Evolutionary conservation across 352 stramenopile genomes (phyloP).

Genomic region (Pythium utonaiense): DNA sequence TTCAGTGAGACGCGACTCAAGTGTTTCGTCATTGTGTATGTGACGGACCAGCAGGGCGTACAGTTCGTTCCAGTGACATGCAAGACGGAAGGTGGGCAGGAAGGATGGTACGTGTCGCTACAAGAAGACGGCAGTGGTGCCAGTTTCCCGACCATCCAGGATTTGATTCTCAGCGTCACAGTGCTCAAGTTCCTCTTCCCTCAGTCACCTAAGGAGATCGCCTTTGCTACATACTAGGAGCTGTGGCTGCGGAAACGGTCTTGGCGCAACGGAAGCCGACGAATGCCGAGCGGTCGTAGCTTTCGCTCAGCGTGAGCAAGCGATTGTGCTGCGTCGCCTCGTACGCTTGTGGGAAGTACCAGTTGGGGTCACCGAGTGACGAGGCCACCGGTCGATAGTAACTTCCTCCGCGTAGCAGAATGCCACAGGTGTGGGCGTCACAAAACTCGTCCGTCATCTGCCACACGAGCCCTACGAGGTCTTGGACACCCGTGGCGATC

Average conservation of each 20-base stretch:
- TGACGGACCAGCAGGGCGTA: conserved; percentile 53
- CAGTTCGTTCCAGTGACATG: conserved; percentile 78
- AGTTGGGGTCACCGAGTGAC: conserved; percentile 73
- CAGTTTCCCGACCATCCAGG: conserved; percentile 56
- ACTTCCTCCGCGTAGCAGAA: conserved; percentile 73
- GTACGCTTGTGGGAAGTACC: conserved; percentile 81
- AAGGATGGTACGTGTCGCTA: conserved; percentile 60
- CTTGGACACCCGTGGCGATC: conserved; percentile 49
- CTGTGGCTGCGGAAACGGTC: conserved; percentile 11
- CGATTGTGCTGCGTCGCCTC: conserved; percentile 65
- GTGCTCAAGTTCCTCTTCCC: conserved; percentile 81
- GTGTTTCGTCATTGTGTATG: conserved; percentile 72
- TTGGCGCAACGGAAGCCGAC: conserved; percentile 74
- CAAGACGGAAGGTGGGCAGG: conserved; percentile 14
- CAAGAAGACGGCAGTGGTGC: conserved; percentile 46
- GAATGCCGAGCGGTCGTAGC: conserved; percentile 68
- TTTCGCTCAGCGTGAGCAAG: conserved; percentile 68
- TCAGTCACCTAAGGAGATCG: conserved; percentile 69
- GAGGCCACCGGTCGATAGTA: conserved; percentile 66
- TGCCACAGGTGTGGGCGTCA: conserved; percentile 73
- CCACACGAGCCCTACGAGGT: conserved; percentile 81
- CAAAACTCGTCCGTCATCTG: conserved; percentile 87
- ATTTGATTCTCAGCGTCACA: conserved; percentile 73
- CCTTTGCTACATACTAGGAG: conserved; percentile 32
- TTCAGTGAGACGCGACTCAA: conserved; percentile 71